Evolutionary conservation across 495 filamentous ascomycete species (phyloP).

Genomic region (Tuber aestivum): DNA sequence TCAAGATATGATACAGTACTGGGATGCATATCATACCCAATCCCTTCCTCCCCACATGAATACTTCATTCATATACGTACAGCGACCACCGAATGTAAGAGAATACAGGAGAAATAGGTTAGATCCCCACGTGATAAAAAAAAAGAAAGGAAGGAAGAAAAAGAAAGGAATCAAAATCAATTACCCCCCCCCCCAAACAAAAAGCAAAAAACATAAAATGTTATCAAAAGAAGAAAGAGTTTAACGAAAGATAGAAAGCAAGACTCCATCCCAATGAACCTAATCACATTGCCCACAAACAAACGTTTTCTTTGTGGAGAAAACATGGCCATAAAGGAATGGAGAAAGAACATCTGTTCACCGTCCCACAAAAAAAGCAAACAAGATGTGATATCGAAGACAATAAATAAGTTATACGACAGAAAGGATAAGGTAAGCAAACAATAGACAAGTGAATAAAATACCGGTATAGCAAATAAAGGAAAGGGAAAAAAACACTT

Average conservation of each 20-base stretch:
- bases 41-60: not conserved
- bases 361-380: not conserved
- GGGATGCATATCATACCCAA: too few species aligned
- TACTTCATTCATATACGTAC: not conserved
- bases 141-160: too few species aligned
- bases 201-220: not conserved
- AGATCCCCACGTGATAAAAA: not conserved
- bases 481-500: slow-evolving; percentile 23
- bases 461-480: slow-evolving; percentile 15
- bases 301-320: not conserved
- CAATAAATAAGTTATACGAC: not conserved
- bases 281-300: slow-evolving; percentile 12
- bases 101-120: not conserved
- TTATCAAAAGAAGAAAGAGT: slow-evolving; percentile 1
- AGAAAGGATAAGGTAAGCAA: slow-evolving; percentile 14
- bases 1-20: too few species aligned
- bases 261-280: slow-evolving; percentile 39
- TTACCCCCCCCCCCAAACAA: slow-evolving; percentile 1
- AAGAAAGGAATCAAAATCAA: not conserved
- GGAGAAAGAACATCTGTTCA: not conserved
- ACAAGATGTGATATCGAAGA: not conserved
- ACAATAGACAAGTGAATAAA: slow-evolving; percentile 11
- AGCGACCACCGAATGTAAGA: not conserved
- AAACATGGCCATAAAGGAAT: not conserved
- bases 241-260: slow-evolving; percentile 12